phyloP scores from a whole-genome alignment of 805 yeast genomes.

The Metschnikowia henanensis region DNA sequence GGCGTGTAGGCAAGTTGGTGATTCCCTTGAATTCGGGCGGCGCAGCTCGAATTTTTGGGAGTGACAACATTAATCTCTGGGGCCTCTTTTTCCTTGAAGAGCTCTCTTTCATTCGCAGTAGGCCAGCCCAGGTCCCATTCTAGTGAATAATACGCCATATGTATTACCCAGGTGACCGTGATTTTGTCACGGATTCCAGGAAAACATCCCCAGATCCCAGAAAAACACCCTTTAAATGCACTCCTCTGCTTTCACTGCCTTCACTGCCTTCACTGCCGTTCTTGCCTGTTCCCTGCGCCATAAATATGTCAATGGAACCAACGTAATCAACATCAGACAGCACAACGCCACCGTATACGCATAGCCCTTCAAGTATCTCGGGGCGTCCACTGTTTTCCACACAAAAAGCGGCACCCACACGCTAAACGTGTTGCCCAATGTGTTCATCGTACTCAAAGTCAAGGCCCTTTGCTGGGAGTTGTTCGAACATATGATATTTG shows the following conservation, averaged over 20 bases:
- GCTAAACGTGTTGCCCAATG: slow-evolving; percentile 17
- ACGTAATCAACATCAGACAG: slow-evolving; percentile 22
- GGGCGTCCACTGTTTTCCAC: slow-evolving; percentile 19
- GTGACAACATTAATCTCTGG: too few relatives aligned
- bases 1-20: too few relatives aligned
- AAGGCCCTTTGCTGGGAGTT: slow-evolving; percentile 18
- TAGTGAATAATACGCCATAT: too few relatives aligned
- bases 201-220: too few relatives aligned
- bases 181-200: too few relatives aligned
- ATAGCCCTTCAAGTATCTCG: slow-evolving; percentile 18
- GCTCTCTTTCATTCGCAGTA: too few relatives aligned
- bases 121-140: too few relatives aligned
- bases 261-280: background rate
- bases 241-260: background rate
- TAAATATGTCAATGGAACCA: slow-evolving; percentile 25
- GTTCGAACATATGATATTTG: slow-evolving; percentile 17
- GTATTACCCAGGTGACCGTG: too few relatives aligned
- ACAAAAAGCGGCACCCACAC: slow-evolving; percentile 21
- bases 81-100: too few relatives aligned
- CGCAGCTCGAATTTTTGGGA: too few relatives aligned
- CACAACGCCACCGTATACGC: slow-evolving; percentile 20
- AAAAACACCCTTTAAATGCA: too few relatives aligned
- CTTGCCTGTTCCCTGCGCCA: slow-evolving; percentile 9
- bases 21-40: too few relatives aligned
- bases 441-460: slow-evolving; percentile 17